Base-by-base conservation (phyloP, 495 filamentous ascomycete species). In the Trichoderma reesei region DNA sequence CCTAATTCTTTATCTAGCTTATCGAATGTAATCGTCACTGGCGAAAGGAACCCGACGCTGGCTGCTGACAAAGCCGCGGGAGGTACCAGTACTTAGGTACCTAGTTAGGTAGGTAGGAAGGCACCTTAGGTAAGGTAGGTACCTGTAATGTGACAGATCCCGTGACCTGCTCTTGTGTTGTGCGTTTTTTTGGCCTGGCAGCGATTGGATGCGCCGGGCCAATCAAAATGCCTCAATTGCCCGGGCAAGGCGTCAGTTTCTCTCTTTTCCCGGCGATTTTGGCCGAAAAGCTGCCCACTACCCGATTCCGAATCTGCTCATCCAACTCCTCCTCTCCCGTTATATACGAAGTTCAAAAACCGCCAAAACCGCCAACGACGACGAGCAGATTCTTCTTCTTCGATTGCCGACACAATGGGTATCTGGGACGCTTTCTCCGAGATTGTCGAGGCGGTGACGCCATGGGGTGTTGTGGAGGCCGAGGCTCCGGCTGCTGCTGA, bases 401-500 rank as follows among this genome's bases (percentile, higher is more conserved):
- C 51, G 51, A 20, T 26, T 33, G 48, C 41, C 61, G 20, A 26
- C 70, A 75, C 69, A 70, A 84, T 84, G 81, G 82, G 80, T 74
- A 77, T 83, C 76, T 85, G 79, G 76, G 79, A 83, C 73, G 71
- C 73, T 68, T 75, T 81, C 63, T 74, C 72, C 63, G 81, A 83
- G 72, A 72, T 84, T 68, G 71, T 82, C 69, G 80, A 82, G 72
- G 82, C 81, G 59, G 80, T 78, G 63, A 72, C 75, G 73, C 82
- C 83, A 69, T 84, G 80, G 81, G 72, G 72, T 65, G 75, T 76
- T 62, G 81, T 74, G 68, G 80, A 83, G 72, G 82, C 82, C 63
- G 82, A 85, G 70, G 81, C 82, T 31, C 76, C 79, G 62, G n/a
- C n/a, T n/a, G n/a, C n/a, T n/a, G 75, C 75, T 63, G 70, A 74